Base-by-base conservation (phyloP, 176 grass and related monocot genomes). In the Aegilops longissima region DNA sequence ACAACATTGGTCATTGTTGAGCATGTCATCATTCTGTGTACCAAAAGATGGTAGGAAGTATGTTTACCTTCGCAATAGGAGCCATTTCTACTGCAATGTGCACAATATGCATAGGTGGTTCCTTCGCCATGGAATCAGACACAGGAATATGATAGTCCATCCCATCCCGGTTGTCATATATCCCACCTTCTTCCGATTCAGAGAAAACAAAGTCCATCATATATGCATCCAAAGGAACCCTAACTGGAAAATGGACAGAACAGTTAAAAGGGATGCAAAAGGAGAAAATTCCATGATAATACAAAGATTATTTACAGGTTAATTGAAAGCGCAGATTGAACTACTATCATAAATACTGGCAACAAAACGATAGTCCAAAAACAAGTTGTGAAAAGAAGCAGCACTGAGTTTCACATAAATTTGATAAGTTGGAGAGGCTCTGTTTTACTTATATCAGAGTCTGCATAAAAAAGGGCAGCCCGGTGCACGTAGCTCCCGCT, bases 151-250 rank as follows among this genome's bases (percentile, higher is more conserved):
- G 92, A 84, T 98, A 98, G 81, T 96, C 93, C 87, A 93, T 98
- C 52, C 88, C 87, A 78, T 90, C 85, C 80, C 90, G 90, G 66
- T 98, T 98, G 87, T 98, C 97, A 87, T 94, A 98, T 76, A 88
- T 90, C 76, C 97, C 97, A 79, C 94, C 94, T 72, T 96, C 90
- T 84, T 94, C 94, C 30, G 70, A 94, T 70, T 98, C 97, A 2
- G 97, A 98, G 92, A 98, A 98, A 91, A 98, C 97, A 70, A 98
- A 96, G 77, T 98, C 97, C 92, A 98, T 96, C 93, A 94, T 96
- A 84, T 94, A 98, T 54, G 97, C 93, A 92, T 98, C 94, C 79
- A 90, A 17, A 56, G 97, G 97, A 86, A 98, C 94, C 84, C 68
- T 94, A 66, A 93, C 96, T 98, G 90, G 79, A 80, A 93, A 90